phyloP scores from a whole-genome alignment of 139 green algal genomes.

The Chlamydomonas sphaeroides region DNA sequence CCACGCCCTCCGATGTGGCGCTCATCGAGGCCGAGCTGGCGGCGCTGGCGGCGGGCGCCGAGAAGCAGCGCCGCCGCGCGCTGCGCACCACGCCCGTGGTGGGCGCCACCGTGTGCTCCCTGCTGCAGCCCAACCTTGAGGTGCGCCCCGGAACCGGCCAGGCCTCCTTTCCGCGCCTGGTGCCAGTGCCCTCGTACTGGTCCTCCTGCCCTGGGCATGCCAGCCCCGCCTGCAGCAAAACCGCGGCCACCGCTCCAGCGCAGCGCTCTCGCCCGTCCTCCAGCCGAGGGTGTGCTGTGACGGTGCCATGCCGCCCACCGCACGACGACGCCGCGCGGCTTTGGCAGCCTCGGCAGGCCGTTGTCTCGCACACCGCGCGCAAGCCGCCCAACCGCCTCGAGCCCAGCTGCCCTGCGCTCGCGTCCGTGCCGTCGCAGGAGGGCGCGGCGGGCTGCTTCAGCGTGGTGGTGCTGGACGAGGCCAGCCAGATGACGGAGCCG shows the following conservation, averaged over 20 bases:
- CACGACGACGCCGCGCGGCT: background rate
- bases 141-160: no score
- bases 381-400: no score
- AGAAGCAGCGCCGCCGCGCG: constrained; percentile 62
- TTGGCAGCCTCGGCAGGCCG: background rate
- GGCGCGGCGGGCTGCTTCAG: constrained; percentile 62
- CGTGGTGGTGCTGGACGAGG: constrained; percentile 87
- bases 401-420: background rate
- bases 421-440: no score
- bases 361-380: no score
- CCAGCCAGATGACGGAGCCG: constrained; percentile 87
- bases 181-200: no score
- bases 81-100: constrained; percentile 77
- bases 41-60: constrained; percentile 65
- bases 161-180: no score
- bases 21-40: constrained; percentile 51
- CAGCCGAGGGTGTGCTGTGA: no score
- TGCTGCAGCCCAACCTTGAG: constrained; percentile 45
- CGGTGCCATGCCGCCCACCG: no score
- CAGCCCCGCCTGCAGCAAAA: no score
- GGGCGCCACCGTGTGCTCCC: constrained; percentile 81
- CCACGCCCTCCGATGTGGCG: constrained; percentile 2
- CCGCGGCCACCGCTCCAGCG: no score
- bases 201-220: no score
- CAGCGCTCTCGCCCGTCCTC: no score